Percentiles rank a stretch among this genome's conserved stretches.
phyloP scores from a whole-genome alignment of 2,329 filamentous ascomycete species.

The Ophioceras dolichostomum region DNA sequence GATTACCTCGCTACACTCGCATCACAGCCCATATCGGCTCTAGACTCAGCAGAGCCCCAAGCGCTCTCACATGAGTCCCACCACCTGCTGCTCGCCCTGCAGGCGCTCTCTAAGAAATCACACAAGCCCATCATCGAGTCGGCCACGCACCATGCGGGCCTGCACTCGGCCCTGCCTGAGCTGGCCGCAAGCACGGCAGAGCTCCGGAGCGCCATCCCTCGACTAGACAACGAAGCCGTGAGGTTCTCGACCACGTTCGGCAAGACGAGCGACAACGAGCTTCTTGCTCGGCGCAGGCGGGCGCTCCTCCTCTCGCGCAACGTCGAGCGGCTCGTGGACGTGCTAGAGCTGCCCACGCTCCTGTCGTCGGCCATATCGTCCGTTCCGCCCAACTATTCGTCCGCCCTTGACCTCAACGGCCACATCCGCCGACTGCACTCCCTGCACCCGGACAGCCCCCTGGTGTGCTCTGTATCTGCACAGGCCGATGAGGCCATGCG shows the following conservation, averaged over 20 bases:
- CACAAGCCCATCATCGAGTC: conserved; percentile 77
- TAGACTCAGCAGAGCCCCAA: conserved; percentile 65
- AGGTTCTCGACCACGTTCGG: conserved; percentile 72
- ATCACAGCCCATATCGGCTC: conserved; percentile 60
- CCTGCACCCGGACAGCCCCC: conserved; percentile 66
- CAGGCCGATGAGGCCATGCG: conserved; percentile 85
- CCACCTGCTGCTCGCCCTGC: conserved; percentile 68
- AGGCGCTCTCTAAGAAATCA: conserved; percentile 79
- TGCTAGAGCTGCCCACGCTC: conserved; percentile 79
- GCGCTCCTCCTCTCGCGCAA: conserved; percentile 75
- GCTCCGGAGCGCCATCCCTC: conserved; percentile 61
- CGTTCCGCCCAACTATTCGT: conserved; percentile 64
- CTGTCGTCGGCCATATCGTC: conserved; percentile 66
- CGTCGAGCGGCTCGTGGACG: conserved; percentile 77
- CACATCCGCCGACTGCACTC: conserved; percentile 80
- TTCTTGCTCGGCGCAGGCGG: conserved; percentile 63
- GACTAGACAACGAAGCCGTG: conserved; percentile 66
- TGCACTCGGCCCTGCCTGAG: conserved; percentile 58
- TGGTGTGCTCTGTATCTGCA: conserved; percentile 58
- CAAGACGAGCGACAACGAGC: conserved; percentile 54
- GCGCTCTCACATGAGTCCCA: conserved; percentile 72
- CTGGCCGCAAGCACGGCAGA: conserved; percentile 54
- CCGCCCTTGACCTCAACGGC: conserved; percentile 82
- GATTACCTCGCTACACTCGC: conserved; percentile 69
- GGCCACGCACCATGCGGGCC: conserved; percentile 61